Conservation (phyloP, 495 filamentous ascomycete genomes). For the Penicillium dipodomyicola region DNA sequence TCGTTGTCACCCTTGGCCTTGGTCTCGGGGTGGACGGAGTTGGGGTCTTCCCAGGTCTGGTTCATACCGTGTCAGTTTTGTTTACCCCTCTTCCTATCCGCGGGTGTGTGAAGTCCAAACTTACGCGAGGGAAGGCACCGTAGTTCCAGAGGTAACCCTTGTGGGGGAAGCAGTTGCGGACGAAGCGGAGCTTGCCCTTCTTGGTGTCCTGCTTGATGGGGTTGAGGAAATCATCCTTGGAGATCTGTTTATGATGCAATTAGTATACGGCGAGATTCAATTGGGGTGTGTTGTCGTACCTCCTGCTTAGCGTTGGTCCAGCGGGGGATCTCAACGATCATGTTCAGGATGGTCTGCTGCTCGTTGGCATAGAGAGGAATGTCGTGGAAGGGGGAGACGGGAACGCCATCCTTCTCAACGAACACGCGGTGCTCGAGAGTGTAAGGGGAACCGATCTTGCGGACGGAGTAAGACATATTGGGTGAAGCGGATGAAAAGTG, state of each 20-base stretch:
- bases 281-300: conserved; percentile 49
- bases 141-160: conserved; percentile 99
- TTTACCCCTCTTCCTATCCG: conserved; percentile 1
- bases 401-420: conserved; percentile 95
- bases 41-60: conserved; percentile 99
- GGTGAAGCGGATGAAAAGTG: conserved; percentile 31
- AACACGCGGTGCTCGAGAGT: conserved; percentile 97
- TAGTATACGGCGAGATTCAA: conserved; percentile 12
- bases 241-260: conserved; percentile 60
- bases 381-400: conserved; percentile 95
- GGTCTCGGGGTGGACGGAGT: conserved; percentile 92
- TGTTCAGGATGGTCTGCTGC: conserved; percentile 93
- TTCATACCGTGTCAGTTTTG: conserved; percentile 11
- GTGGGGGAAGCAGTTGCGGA: conserved; percentile 99
- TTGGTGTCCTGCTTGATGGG: conserved; percentile 80
- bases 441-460: conserved; percentile 86
- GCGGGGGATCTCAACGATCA: conserved; percentile 98
- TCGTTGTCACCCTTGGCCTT: conserved; percentile 99
- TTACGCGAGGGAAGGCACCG: conserved; percentile 95
- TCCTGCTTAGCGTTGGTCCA: conserved; percentile 99
- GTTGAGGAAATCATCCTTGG: conserved; percentile 94
- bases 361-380: conserved; percentile 95
- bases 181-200: conserved; percentile 73
- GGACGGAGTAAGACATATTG: conserved; percentile 59
- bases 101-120: conserved; percentile 16